Conservation (phyloP, 176 grass and related monocot species). For the maize (Zea mays) region DNA sequence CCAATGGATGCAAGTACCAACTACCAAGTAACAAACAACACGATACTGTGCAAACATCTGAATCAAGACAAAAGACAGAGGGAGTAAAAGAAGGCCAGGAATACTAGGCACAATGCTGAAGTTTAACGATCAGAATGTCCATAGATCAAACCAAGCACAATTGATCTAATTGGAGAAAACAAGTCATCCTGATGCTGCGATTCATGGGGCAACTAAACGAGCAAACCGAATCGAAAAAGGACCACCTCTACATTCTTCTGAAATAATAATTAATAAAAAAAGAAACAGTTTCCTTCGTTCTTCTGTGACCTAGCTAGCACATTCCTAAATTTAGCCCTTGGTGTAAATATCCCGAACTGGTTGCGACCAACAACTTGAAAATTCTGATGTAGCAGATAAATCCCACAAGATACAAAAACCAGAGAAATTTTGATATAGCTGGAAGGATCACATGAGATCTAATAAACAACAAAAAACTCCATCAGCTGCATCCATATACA, state of each 20-base stretch:
- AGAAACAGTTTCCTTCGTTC: neutral
- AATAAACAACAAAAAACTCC: neutral
- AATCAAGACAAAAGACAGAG: neutral
- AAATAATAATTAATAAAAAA: too few relatives aligned
- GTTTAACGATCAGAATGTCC: neutral
- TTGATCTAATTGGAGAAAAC: neutral
- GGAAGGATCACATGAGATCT: conserved; percentile 25
- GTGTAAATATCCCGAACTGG: neutral
- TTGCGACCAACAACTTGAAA: neutral
- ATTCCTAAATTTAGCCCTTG: neutral
- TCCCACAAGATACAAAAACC: neutral
- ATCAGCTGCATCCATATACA: neutral
- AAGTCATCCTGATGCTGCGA: neutral
- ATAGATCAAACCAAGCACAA: neutral
- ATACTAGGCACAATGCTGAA: neutral
- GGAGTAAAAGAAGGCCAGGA: neutral
- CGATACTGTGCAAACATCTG: neutral
- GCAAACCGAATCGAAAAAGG: neutral
- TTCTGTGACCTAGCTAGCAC: conserved; percentile 11
- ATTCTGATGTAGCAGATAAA: neutral
- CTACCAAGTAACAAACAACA: conserved; percentile 1
- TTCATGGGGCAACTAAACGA: neutral
- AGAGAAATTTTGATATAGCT: neutral
- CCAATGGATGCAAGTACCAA: conserved; percentile 10
- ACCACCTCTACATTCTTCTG: neutral